phyloP scores from a whole-genome alignment of 768 basidiomycete genomes.

The Chiua virens region DNA sequence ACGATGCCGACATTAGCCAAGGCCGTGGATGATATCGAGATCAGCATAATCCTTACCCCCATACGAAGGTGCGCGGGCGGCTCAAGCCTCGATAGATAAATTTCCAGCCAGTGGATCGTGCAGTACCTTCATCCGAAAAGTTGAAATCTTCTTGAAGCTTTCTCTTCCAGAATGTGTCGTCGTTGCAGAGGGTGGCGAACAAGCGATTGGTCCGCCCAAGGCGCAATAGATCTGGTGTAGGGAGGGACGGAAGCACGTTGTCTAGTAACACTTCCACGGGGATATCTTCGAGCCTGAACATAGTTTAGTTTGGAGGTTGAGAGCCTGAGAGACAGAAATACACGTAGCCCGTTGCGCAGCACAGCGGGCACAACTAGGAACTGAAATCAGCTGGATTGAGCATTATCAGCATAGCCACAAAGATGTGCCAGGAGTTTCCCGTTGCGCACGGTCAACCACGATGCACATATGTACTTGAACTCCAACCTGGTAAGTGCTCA shows the following conservation, averaged over 20 bases:
- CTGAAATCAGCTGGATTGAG: conserved; percentile 14
- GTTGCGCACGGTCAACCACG: too few relatives aligned
- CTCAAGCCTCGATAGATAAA: conserved; percentile 72
- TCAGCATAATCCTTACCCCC: conserved; percentile 52
- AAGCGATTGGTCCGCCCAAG: conserved; percentile 64
- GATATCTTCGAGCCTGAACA: conserved; percentile 48
- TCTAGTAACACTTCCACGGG: conserved; percentile 82
- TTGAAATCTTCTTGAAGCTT: conserved; percentile 73
- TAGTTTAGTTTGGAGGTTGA: conserved; percentile 25
- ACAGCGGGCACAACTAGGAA: neutral
- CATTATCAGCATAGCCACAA: conserved; percentile 25
- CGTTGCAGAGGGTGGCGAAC: conserved; percentile 59
- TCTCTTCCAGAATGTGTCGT: conserved; percentile 80
- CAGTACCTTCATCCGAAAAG: conserved; percentile 69
- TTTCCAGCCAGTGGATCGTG: conserved; percentile 77
- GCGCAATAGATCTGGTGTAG: conserved; percentile 52
- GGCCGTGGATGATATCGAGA: neutral
- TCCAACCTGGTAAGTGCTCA: too few relatives aligned
- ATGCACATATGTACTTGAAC: too few relatives aligned
- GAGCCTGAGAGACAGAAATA: neutral
- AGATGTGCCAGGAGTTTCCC: too few relatives aligned
- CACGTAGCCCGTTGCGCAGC: conserved; percentile 5
- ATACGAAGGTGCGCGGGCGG: conserved; percentile 49
- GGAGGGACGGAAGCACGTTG: conserved; percentile 59
- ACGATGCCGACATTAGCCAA: conserved; percentile 1